These are phyloP conservation scores for Tuctoria greenei DNA, from an alignment of 176 grass and related monocot species.

Conservation along the genomic window DNA sequence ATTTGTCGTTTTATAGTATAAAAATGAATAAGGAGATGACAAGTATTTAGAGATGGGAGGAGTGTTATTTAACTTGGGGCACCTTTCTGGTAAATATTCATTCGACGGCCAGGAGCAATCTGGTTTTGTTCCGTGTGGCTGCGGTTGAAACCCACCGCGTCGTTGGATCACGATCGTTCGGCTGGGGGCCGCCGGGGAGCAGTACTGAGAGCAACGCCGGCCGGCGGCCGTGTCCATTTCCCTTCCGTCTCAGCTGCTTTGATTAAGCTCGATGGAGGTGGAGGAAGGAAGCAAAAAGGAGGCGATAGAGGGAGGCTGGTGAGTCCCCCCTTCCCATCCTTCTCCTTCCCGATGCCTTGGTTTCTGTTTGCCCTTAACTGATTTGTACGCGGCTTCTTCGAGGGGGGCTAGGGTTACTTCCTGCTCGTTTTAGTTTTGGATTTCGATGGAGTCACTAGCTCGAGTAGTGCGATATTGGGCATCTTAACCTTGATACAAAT, in stretches of 20 bases:
- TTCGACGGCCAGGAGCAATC: background rate
- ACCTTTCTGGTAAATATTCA: too few relatives aligned
- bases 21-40: too few relatives aligned
- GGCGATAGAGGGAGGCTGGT: background rate
- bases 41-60: too few relatives aligned
- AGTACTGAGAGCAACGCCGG: conserved; percentile 3
- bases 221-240: background rate
- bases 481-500: background rate
- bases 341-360: background rate
- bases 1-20: too few relatives aligned
- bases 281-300: background rate
- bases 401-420: background rate
- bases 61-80: too few relatives aligned
- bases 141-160: background rate
- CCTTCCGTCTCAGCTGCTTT: background rate
- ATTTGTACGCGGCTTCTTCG: background rate
- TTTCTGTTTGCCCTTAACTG: background rate
- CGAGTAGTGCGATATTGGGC: background rate
- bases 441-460: background rate
- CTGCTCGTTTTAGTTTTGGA: background rate
- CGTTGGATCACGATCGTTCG: background rate
- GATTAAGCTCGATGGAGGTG: background rate
- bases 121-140: background rate
- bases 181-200: conserved; percentile 7
- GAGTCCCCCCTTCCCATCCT: background rate